Conservation (phyloP, 2,329 filamentous ascomycete species). For the Trichophyton rubrum region DNA sequence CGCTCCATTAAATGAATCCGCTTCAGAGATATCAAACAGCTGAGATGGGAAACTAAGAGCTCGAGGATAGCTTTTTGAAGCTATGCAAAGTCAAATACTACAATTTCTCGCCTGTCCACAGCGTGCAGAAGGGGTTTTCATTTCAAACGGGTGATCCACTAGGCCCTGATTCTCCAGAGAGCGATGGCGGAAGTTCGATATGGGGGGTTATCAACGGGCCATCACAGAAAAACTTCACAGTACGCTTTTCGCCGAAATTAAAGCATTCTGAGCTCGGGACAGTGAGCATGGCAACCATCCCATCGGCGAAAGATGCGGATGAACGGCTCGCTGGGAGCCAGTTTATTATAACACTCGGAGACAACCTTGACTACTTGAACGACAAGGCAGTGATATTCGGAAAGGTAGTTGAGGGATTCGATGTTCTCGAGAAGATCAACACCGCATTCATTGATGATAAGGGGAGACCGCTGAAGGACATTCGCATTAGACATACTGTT, state of each 20-base stretch:
- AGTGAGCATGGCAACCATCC: conserved; percentile 93
- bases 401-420: conserved; percentile 90
- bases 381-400: conserved; percentile 92
- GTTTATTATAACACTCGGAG: conserved; percentile 83
- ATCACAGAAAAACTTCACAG: conserved; percentile 62
- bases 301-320: conserved; percentile 63
- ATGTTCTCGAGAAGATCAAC: conserved; percentile 88
- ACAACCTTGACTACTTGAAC: conserved; percentile 80
- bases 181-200: conserved; percentile 85
- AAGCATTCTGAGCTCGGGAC: conserved; percentile 84
- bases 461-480: conserved; percentile 81
- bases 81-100: conserved; percentile 99
- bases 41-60: conserved; percentile 46
- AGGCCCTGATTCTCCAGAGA: conserved; percentile 68
- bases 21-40: conserved; percentile 31
- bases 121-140: conserved; percentile 86
- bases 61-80: conserved; percentile 68
- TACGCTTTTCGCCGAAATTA: conserved; percentile 73
- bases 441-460: conserved; percentile 73
- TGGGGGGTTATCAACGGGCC: conserved; percentile 69
- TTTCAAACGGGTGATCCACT: conserved; percentile 94
- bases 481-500: conserved; percentile 84
- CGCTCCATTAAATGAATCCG: not conserved
- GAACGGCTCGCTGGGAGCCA: conserved; percentile 75
- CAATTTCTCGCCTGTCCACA: conserved; percentile 89